Conservation (phyloP, 192 early-diverging fungal genomes). For the Lunasporangiospora selenospora region DNA sequence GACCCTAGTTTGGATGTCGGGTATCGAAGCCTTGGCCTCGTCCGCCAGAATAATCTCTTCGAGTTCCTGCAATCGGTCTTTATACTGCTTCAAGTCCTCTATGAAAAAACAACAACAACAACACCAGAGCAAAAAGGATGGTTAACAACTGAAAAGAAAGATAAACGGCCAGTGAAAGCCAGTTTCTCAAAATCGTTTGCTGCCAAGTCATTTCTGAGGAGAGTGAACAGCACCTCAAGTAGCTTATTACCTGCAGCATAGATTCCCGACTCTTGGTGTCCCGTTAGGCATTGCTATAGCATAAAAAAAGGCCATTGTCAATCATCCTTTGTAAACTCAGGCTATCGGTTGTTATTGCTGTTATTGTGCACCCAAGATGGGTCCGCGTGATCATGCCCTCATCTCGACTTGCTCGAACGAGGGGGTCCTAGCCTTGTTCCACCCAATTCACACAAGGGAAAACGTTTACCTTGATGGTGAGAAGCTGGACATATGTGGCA, state of each 20-base stretch:
- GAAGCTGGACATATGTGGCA: conserved; percentile 77
- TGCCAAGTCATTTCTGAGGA: neutral
- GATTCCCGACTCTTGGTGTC: conserved; percentile 35
- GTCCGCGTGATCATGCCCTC: no score
- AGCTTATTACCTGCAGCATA: conserved; percentile 42
- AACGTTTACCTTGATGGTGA: conserved; percentile 70
- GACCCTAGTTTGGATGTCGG: conserved; percentile 51
- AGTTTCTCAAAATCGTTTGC: neutral
- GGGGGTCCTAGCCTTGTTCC: no score
- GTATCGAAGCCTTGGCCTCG: conserved; percentile 40
- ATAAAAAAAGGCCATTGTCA: neutral
- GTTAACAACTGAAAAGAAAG: conserved; percentile 2
- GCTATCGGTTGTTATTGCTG: no score
- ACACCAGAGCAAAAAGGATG: neutral
- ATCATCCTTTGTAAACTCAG: no score
- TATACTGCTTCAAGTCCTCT: conserved; percentile 68
- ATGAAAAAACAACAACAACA: neutral
- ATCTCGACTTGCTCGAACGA: no score
- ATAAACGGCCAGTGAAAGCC: conserved; percentile 2
- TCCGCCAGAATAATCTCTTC: conserved; percentile 62
- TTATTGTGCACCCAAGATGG: no score
- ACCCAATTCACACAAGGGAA: no score
- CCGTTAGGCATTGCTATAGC: conserved; percentile 38
- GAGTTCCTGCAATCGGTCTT: conserved; percentile 64
- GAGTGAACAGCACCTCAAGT: neutral